Base-by-base conservation (phyloP, 768 basidiomycete genomes). In the Tricholoma matsutake region DNA sequence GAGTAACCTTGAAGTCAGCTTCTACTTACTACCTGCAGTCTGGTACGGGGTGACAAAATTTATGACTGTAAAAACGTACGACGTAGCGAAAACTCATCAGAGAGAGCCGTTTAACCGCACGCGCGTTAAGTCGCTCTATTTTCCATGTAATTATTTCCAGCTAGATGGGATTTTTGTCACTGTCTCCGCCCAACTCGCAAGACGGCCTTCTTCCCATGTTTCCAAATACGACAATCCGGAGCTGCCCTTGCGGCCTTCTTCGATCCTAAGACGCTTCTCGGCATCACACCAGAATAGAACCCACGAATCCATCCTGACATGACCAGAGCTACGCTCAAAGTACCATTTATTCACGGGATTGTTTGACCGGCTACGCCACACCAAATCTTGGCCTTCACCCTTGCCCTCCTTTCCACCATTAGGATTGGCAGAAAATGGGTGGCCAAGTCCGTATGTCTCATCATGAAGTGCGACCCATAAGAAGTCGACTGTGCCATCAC, bases 301-400 rank as follows among this genome's bases (percentile, higher is more conserved):
- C 93, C 96, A 99, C 25, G 86, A 78, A 10, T 88, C 90, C 79
- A 89, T 83, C 64, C 92, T 83, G 39, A 94, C 63, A 76, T 98
- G 96, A 18, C 97, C 97, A 18, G 89, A 90, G 71, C 90, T 92
- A 34, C 97, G 87, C 69, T 99, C 97, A 65, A 94, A 98, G 76
- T 99, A 99, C 97, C 97, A 99, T 76, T 95, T 96, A 77, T 99
- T 99, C 59, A 98, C 87, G 0, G 95, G 96, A 73, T 99, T 99
- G 76, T 97, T 83, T 6, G 90, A 82, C 58, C 97, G 83, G 71
- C 88, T 91, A 51, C 97, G 86, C 97, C 97, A 99, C 39, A 99
- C 94, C 61, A 99, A 82, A 70, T 98, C 97, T 47, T 87, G 81
- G n/a, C 96, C 95, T 71, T 90, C 85, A 28, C 96, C 96, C 60